These are phyloP conservation scores for Vitis hybrid DNA, from an alignment of 177 flowering plant species.

Conservation along the genomic window DNA sequence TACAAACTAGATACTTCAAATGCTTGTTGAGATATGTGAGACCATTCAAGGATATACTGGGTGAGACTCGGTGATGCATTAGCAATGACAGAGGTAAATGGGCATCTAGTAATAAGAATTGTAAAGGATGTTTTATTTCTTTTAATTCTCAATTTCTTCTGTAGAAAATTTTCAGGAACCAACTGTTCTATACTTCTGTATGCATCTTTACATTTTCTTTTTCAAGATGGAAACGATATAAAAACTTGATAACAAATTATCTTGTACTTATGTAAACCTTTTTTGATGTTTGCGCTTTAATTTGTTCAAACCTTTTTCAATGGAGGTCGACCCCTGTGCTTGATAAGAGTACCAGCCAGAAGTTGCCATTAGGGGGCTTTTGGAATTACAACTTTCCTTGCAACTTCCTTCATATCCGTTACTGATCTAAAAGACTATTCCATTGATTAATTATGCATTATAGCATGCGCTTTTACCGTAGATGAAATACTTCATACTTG, in stretches of 20 bases:
- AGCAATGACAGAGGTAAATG: neutral
- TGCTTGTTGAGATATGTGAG: neutral
- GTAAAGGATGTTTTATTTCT: neutral
- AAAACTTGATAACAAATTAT: neutral
- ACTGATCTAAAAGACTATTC: too few species aligned
- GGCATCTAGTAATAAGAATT: neutral
- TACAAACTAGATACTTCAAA: neutral
- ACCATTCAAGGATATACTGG: neutral
- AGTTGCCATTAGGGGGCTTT: too few species aligned
- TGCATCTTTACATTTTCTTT: neutral
- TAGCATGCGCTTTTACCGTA: too few species aligned
- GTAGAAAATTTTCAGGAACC: neutral
- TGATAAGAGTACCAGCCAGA: too few species aligned
- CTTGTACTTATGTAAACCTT: too few species aligned
- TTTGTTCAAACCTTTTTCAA: too few species aligned
- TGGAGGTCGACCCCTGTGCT: too few species aligned
- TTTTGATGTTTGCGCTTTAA: too few species aligned
- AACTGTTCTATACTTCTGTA: neutral
- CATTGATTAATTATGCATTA: too few species aligned
- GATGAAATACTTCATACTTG: too few species aligned
- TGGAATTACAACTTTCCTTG: too few species aligned
- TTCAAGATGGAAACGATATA: neutral
- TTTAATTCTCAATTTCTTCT: neutral
- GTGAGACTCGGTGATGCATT: neutral
- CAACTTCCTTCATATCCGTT: too few species aligned